phyloP scores from a whole-genome alignment of 208 protist genomes.

The Porcisia deanei region DNA sequence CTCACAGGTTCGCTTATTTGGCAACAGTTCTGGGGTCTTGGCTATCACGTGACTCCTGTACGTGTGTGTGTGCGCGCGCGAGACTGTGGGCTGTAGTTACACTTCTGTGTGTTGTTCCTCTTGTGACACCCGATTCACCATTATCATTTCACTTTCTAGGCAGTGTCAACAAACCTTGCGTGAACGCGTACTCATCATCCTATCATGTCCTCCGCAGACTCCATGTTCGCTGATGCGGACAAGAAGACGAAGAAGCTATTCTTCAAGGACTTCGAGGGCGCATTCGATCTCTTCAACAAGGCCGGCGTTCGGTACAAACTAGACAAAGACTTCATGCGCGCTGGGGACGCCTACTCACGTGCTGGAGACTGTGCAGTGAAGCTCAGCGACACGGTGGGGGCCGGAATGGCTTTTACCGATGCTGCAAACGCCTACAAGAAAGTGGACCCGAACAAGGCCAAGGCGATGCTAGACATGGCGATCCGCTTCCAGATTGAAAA shows the following conservation, averaged over 20 bases:
- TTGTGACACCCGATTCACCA: neutral
- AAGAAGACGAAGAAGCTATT: conserved; percentile 81
- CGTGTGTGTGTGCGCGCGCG: neutral
- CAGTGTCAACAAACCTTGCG: too few species aligned
- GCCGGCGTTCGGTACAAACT: conserved; percentile 72
- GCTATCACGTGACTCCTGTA: neutral
- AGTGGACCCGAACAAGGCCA: conserved; percentile 60
- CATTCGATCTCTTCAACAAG: conserved; percentile 79
- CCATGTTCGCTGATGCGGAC: conserved; percentile 64
- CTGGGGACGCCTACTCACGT: conserved; percentile 74
- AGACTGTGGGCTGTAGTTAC: neutral
- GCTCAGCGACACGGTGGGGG: conserved; percentile 47
- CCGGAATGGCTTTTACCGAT: conserved; percentile 51
- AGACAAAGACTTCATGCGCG: conserved; percentile 74
- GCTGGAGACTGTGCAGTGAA: conserved; percentile 72
- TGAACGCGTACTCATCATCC: neutral
- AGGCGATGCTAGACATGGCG: conserved; percentile 61
- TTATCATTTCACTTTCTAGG: neutral
- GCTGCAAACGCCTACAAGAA: conserved; percentile 69
- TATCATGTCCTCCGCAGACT: conserved; percentile 48
- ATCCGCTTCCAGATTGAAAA: conserved; percentile 73
- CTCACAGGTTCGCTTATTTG: neutral
- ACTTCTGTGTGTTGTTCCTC: neutral
- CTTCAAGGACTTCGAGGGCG: conserved; percentile 84
- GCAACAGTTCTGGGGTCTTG: neutral